phyloP scores from a whole-genome alignment of 148 eudicot species.

The Nepenthes gracilis region DNA sequence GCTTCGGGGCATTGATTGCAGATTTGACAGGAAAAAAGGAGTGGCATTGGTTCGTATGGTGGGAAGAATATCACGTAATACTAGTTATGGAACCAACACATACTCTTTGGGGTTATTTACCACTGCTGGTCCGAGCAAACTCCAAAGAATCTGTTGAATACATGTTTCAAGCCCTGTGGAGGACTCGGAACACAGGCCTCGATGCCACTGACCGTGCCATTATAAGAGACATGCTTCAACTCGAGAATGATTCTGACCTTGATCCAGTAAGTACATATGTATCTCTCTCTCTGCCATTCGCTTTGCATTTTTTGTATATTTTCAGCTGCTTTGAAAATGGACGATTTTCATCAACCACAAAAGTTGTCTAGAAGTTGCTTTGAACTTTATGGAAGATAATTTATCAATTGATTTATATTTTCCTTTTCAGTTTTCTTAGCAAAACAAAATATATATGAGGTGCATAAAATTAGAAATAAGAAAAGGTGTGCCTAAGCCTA shows the following conservation, averaged over 20 bases:
- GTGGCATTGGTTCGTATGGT: not conserved
- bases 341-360: no score
- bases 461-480: no score
- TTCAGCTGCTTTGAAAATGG: no score
- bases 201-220: not conserved
- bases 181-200: not conserved
- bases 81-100: not conserved
- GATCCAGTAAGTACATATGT: not conserved
- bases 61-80: not conserved
- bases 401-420: no score
- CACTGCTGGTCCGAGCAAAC: slow-evolving; percentile 2
- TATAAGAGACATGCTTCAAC: not conserved
- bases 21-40: not conserved
- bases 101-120: not conserved
- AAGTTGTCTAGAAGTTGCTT: no score
- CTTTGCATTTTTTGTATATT: not conserved
- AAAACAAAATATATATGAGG: no score
- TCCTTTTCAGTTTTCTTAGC: no score
- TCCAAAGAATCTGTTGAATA: slow-evolving; percentile 1
- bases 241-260: not conserved
- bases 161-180: not conserved
- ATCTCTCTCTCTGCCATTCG: not conserved
- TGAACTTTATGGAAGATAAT: no score
- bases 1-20: no score
- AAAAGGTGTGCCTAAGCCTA: no score